Base-by-base conservation (phyloP, 768 basidiomycete species). In the Mycena kentingensis region DNA sequence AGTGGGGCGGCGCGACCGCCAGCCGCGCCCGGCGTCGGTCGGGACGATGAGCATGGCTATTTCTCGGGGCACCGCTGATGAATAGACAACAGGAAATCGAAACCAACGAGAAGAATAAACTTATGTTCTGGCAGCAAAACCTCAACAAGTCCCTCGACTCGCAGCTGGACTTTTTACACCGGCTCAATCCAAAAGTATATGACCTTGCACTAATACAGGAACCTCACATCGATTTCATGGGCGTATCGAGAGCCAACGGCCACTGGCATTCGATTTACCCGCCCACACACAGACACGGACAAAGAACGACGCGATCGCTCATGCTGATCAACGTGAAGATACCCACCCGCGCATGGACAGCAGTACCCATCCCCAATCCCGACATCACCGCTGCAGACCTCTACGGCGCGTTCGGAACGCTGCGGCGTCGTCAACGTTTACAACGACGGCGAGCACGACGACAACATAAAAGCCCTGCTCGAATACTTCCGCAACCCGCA, bases 161-260 rank as follows among this genome's bases (percentile, higher is more conserved):
- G 2, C 60, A 60, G 39, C 31, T 24, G 2, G 34, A 53, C 18
- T 28, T 65, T 1, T 13, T 62, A 2, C 15, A 58, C 24, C 44
- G 36, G 0, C 18, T 51, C 6, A 39, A 51, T 5, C 53, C 46
- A 0, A 7, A 45, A 10, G 10, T 28, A 1, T 63, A 50, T 25
- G 65, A 71, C 53, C 56, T 73, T 1, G 44, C 64, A 0, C 39
- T 59, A 2, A 28, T 72, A 2, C 71, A 73, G 46, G 72, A 73
- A 58, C 72, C 70, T 1, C 52, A 63, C 39, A 49, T 70, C 4
- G 61, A 70, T 48, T 39, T 34, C 11, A 35, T 54, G 1, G 50
- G 51, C 0, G n/a, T 46, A 11, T 52, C 70, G 0, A 32, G 58
- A 1, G 55, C 57, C 12, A 57, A 41, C 4, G 22, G 22, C 0